phyloP scores from a whole-genome alignment of 2,329 filamentous ascomycete species.

The Mollisiaceae sp. region DNA sequence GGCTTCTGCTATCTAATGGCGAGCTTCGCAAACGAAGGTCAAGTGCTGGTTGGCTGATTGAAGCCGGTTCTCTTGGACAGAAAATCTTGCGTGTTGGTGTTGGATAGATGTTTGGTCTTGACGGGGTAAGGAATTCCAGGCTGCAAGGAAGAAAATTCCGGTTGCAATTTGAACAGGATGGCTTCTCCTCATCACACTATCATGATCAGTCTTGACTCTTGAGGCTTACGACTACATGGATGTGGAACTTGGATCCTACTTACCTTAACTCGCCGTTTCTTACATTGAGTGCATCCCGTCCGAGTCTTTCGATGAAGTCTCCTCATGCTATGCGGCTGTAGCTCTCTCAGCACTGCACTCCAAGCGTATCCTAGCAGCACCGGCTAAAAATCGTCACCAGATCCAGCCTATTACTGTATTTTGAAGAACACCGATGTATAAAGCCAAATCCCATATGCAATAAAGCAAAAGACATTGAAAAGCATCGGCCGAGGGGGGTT shows the following conservation, averaged over 20 bases:
- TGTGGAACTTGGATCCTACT: background rate
- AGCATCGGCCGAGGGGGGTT: background rate
- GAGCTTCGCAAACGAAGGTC: background rate
- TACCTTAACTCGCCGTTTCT: slow-evolving; percentile 26
- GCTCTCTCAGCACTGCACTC: background rate
- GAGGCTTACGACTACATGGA: background rate
- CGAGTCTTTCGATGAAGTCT: slow-evolving; percentile 24
- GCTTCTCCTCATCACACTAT: slow-evolving; percentile 31
- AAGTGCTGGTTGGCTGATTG: background rate
- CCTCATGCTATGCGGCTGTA: background rate
- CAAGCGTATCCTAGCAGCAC: background rate
- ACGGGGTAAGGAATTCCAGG: slow-evolving; percentile 23
- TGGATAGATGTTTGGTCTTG: background rate
- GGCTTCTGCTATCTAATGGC: slow-evolving; percentile 1
- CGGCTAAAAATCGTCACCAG: too few species aligned
- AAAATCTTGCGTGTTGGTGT: background rate
- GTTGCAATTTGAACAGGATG: slow-evolving; percentile 27
- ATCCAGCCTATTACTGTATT: too few species aligned
- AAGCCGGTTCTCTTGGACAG: background rate
- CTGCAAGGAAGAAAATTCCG: slow-evolving; percentile 24
- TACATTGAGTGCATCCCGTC: slow-evolving; percentile 25
- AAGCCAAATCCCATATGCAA: background rate
- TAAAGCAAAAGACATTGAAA: background rate
- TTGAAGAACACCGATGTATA: too few species aligned
- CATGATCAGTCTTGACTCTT: background rate